Percentiles rank a stretch among this genome's conserved stretches.
Conservation (phyloP, 805 yeast genomes). For the Starmerella sirachaensis region DNA sequence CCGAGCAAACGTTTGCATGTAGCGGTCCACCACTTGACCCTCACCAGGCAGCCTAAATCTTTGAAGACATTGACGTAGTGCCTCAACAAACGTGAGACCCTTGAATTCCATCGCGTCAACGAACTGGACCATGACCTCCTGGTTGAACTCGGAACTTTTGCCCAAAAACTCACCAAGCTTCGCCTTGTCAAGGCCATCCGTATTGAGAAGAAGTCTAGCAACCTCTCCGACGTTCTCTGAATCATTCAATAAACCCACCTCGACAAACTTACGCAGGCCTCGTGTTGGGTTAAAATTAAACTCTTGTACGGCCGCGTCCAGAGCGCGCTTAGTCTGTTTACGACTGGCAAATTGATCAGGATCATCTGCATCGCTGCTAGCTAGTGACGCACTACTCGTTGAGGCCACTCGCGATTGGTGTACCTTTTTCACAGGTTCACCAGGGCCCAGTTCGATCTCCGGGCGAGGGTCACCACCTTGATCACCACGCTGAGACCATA, state of each 20-base stretch:
- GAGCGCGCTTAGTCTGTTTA: constrained; percentile 70
- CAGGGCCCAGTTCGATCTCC: too few species aligned
- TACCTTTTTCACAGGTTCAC: too few species aligned
- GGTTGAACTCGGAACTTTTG: constrained; percentile 67
- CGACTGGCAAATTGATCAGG: constrained; percentile 75
- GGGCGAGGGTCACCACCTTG: neutral
- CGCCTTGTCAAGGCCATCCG: constrained; percentile 69
- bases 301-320: constrained; percentile 62
- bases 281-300: constrained; percentile 78
- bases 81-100: constrained; percentile 61
- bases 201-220: constrained; percentile 57
- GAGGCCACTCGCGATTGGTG: too few species aligned
- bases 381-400: constrained; percentile 8
- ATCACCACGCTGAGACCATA: constrained; percentile 70
- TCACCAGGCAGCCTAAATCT: constrained; percentile 93
- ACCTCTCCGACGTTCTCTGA: constrained; percentile 52
- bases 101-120: constrained; percentile 77
- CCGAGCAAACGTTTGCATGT: constrained; percentile 93
- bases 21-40: constrained; percentile 93
- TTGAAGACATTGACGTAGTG: constrained; percentile 74
- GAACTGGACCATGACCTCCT: constrained; percentile 83
- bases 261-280: constrained; percentile 55
- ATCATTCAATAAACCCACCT: constrained; percentile 45
- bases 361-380: constrained; percentile 36
- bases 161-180: constrained; percentile 86